Evolutionary conservation across 306 rosid species (phyloP).

Genomic region (Fragaria iinumae): DNA sequence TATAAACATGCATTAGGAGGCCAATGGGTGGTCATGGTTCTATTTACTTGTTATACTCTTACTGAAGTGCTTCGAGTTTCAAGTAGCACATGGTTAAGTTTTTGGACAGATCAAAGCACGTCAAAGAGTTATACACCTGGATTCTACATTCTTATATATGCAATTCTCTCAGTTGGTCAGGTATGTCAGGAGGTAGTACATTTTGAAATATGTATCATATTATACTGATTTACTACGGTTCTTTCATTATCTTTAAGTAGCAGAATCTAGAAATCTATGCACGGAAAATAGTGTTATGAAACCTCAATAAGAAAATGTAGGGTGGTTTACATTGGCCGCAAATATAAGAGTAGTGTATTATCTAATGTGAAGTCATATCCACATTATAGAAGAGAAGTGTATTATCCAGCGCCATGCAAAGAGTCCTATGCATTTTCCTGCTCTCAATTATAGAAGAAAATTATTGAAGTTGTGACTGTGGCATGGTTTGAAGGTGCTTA

Average conservation of each 20-base stretch:
- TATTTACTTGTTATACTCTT: slow-evolving; percentile 53
- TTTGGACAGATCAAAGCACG: slow-evolving; percentile 71
- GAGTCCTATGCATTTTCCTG: neutral
- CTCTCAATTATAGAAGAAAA: neutral
- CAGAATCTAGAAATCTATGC: neutral
- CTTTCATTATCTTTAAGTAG: neutral
- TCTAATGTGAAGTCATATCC: too few species aligned
- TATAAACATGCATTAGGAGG: slow-evolving; percentile 87
- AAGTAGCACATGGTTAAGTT: slow-evolving; percentile 79
- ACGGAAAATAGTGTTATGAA: neutral
- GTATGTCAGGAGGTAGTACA: slow-evolving; percentile 34
- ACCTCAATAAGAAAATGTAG: neutral
- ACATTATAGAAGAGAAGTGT: neutral
- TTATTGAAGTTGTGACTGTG: neutral
- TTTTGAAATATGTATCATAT: neutral
- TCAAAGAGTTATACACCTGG: slow-evolving; percentile 46
- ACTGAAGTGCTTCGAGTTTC: slow-evolving; percentile 78
- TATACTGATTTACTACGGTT: neutral
- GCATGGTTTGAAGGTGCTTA: neutral
- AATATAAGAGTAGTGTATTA: neutral
- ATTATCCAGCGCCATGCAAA: neutral
- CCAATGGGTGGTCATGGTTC: slow-evolving; percentile 64
- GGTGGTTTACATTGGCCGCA: neutral
- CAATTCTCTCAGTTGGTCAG: slow-evolving; percentile 73
- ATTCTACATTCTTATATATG: slow-evolving; percentile 68